phyloP scores from a whole-genome alignment of 1,139 yeast genomes.

The Candida glucosophila region DNA sequence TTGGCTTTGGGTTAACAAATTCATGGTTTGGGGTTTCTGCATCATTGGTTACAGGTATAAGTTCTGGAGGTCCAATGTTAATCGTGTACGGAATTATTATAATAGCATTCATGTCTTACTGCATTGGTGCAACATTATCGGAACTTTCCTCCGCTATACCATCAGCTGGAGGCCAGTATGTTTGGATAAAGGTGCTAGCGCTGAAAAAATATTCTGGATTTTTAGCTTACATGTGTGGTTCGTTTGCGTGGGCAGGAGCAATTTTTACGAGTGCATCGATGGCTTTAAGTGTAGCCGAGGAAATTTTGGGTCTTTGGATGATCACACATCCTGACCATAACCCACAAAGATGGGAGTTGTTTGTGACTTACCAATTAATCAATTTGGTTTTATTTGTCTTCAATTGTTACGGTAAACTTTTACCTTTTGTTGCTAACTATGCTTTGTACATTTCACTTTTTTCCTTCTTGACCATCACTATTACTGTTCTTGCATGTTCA shows the following conservation, averaged over 20 bases:
- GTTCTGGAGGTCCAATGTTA: slow-evolving; percentile 62
- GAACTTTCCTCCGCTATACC: slow-evolving; percentile 50
- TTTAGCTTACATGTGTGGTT: slow-evolving; percentile 45
- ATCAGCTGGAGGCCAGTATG: slow-evolving; percentile 53
- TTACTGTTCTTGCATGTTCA: slow-evolving; percentile 29
- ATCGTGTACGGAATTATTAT: slow-evolving; percentile 62
- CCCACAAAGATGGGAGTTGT: slow-evolving; percentile 42
- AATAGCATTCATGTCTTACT: slow-evolving; percentile 39
- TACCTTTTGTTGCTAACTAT: slow-evolving; percentile 27
- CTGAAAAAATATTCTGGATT: slow-evolving; percentile 41
- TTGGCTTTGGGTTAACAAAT: slow-evolving; percentile 63
- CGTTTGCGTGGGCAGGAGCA: slow-evolving; percentile 51
- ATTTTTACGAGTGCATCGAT: slow-evolving; percentile 50
- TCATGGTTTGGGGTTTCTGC: slow-evolving; percentile 68
- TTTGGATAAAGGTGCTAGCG: slow-evolving; percentile 50
- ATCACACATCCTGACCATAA: slow-evolving; percentile 35
- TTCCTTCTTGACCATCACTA: slow-evolving; percentile 27
- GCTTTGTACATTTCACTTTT: slow-evolving; percentile 28
- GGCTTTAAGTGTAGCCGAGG: slow-evolving; percentile 40
- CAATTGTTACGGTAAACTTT: slow-evolving; percentile 29
- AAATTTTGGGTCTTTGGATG: slow-evolving; percentile 42
- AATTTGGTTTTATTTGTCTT: slow-evolving; percentile 25
- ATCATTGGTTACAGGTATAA: slow-evolving; percentile 53
- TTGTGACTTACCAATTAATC: slow-evolving; percentile 37
- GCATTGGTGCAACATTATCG: slow-evolving; percentile 33